Percentiles rank a stretch among this genome's conserved stretches.
phyloP scores from a whole-genome alignment of 2,329 filamentous ascomycete genomes.

The Mollisiaceae sp. region DNA sequence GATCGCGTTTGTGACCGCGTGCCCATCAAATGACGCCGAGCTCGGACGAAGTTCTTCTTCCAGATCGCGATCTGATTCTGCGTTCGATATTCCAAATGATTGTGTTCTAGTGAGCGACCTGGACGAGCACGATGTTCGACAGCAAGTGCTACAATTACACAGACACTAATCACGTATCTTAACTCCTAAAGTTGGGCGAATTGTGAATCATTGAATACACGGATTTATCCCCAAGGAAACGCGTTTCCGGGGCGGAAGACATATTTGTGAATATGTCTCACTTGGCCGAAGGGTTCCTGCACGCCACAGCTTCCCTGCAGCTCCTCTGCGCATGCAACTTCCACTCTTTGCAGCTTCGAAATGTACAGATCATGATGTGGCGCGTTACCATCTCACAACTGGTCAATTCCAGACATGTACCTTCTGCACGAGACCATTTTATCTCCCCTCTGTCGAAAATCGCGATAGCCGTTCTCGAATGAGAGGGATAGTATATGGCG shows the following conservation, averaged over 20 bases:
- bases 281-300: background rate
- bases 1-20: conserved; percentile 10
- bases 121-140: background rate
- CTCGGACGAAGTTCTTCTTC: conserved; percentile 11
- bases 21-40: conserved; percentile 11
- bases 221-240: background rate
- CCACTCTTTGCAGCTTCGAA: background rate
- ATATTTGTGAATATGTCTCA: conserved; percentile 6
- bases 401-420: background rate
- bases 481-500: background rate
- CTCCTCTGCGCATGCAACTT: background rate
- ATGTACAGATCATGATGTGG: conserved; percentile 1
- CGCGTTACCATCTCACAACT: background rate
- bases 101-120: background rate
- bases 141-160: conserved; percentile 2
- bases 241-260: background rate
- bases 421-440: conserved; percentile 11
- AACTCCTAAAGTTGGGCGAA: background rate
- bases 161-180: background rate
- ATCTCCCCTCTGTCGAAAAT: background rate
- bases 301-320: background rate
- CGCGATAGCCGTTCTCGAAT: conserved; percentile 1
- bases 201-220: background rate
- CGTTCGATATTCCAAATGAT: background rate
- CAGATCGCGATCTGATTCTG: background rate